Conservation (phyloP, 768 basidiomycete genomes). For the Vararia minispora region DNA sequence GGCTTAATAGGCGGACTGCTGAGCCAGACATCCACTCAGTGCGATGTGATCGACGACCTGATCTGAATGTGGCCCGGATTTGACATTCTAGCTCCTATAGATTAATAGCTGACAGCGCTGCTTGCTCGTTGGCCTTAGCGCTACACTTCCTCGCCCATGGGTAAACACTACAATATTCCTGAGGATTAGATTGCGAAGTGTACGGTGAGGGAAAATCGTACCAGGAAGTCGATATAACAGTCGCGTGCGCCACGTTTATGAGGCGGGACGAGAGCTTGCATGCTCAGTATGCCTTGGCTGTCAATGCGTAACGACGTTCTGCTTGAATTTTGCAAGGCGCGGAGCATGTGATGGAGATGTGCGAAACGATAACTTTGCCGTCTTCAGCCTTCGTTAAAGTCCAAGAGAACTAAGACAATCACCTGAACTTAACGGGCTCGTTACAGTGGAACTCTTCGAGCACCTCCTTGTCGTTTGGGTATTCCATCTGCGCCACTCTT, state of each 20-base stretch:
- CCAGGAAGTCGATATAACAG: conserved; percentile 84
- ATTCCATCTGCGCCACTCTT: conserved; percentile 65
- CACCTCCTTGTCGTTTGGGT: conserved; percentile 86
- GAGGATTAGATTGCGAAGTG: neutral
- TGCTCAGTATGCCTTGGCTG: conserved; percentile 65
- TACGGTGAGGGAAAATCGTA: conserved; percentile 26
- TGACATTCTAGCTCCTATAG: conserved; percentile 2
- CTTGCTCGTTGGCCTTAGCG: neutral
- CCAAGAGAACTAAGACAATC: conserved; percentile 7
- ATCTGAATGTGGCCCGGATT: conserved; percentile 2
- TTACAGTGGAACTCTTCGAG: conserved; percentile 84
- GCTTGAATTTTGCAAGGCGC: conserved; percentile 71
- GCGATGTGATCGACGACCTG: conserved; percentile 13
- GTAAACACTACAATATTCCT: conserved; percentile 14
- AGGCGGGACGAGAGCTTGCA: conserved; percentile 81
- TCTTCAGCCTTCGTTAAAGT: neutral
- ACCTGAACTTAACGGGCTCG: conserved; percentile 62
- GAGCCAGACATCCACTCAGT: too few species aligned
- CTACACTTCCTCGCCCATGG: conserved; percentile 14
- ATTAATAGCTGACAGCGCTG: conserved; percentile 8
- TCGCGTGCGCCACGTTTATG: conserved; percentile 32
- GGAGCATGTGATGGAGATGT: conserved; percentile 61
- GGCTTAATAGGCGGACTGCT: too few species aligned
- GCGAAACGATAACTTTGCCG: conserved; percentile 64
- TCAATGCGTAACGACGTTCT: conserved; percentile 89